Evolutionary conservation across 2,329 filamentous ascomycete genomes (phyloP), one percentile per base, ranked within the genome.

Genomic region (Davidsoniella australis): DNA sequence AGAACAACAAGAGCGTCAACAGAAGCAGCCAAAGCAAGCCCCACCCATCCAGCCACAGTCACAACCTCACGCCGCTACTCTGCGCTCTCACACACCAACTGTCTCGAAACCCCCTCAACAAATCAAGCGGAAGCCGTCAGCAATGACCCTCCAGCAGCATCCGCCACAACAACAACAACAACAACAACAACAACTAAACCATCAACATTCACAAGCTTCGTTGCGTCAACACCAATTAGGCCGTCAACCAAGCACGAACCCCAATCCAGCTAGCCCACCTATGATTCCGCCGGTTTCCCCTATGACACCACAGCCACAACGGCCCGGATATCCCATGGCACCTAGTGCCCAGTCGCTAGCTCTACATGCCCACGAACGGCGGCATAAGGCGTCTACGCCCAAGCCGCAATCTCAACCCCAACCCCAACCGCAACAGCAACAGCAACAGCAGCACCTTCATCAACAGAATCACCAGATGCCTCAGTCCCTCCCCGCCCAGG

Each of bases 391-490:
- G 29, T 5, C 29, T 12, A 12, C 29, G 29, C 29, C 29, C 12
- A 12, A 39, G 7, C n/a, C 36, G 29, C 44, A 46, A 16, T 12
- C 29, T 3, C 44, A 47, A 18, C 36, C 23, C 4, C 49, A 54
- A 14, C 45, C 29, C 2, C 49, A 41, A 17, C 52, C 51, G 14
- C 41, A 46, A 9, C 38, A n/a, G n/a, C n/a, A n/a, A n/a, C n/a
- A 29, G 17, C 49, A 51, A 36, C 41, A 46, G 36, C 46, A 49
- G n/a, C 26, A 33, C 8, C 4, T 9, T 45, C 47, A 49, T 14
- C 44, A 40, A 41, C 29, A 16, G 37, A 45, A 24, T 9, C 16
- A 41, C n/a, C 41, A 46, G 3, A 23, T 43, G 17, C 23, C 45
- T 3, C 33, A 23, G 16, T 41, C 38, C 23, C 51, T 18, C 4